A percentile compares a stretch with the other conserved stretches of the same genome.
Conservation (phyloP, 495 filamentous ascomycete genomes). For the Aspergillus mulundensis region DNA sequence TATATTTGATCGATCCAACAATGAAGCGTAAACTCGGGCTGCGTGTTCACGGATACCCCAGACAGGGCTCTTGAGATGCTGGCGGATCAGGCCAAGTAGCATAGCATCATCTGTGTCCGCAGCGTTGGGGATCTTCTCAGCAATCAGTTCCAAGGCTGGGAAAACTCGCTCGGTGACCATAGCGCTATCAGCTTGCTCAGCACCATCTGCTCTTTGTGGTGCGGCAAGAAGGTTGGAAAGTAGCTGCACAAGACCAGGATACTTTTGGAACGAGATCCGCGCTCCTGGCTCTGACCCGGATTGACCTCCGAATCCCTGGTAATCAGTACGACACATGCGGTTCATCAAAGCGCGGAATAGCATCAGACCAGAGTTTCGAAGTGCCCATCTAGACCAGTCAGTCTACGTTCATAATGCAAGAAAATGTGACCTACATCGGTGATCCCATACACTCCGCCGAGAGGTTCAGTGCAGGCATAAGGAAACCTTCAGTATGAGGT, state of each 20-base stretch:
- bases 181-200: slow-evolving; percentile 39
- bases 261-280: slow-evolving; percentile 54
- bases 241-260: slow-evolving; percentile 64
- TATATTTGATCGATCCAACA: slow-evolving; percentile 53
- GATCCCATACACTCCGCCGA: slow-evolving; percentile 65
- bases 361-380: slow-evolving; percentile 88
- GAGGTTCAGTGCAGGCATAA: slow-evolving; percentile 68
- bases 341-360: slow-evolving; percentile 80
- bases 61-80: slow-evolving; percentile 60
- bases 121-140: slow-evolving; percentile 40
- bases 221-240: slow-evolving; percentile 61
- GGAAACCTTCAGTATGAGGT: slow-evolving; percentile 56
- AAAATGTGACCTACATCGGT: slow-evolving; percentile 51
- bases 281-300: slow-evolving; percentile 42
- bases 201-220: slow-evolving; percentile 30
- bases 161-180: slow-evolving; percentile 68
- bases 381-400: slow-evolving; percentile 66
- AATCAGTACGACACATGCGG: slow-evolving; percentile 49
- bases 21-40: slow-evolving; percentile 69
- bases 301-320: slow-evolving; percentile 37
- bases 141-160: slow-evolving; percentile 81
- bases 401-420: not conserved
- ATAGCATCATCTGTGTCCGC: slow-evolving; percentile 30
- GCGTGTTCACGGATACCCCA: slow-evolving; percentile 93
- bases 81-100: slow-evolving; percentile 31